A percentile compares a stretch with the other conserved stretches of the same genome.
These are phyloP conservation scores for Fusarium austroafricanum DNA, from an alignment of 2,329 filamentous ascomycete genomes.

Conservation along the genomic window DNA sequence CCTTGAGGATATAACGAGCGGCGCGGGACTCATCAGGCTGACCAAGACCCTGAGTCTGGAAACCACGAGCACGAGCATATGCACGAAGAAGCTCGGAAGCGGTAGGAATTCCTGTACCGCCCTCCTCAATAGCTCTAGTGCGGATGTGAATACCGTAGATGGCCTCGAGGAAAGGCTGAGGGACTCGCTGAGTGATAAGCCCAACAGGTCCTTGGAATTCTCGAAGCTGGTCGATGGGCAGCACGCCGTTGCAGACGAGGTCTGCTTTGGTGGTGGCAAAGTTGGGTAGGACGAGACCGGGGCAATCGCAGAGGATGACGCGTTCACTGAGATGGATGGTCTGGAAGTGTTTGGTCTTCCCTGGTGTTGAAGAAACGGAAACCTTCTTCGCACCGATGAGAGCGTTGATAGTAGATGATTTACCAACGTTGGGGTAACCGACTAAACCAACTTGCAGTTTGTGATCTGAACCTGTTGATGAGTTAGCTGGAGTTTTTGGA, in stretches of 20 bases:
- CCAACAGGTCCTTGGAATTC: slow-evolving; percentile 90
- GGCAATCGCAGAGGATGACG: slow-evolving; percentile 96
- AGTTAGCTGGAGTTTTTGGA: slow-evolving; percentile 17
- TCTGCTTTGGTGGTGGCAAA: slow-evolving; percentile 97
- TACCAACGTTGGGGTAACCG: slow-evolving; percentile 98
- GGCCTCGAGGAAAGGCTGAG: slow-evolving; percentile 88
- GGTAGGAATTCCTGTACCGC: slow-evolving; percentile 87
- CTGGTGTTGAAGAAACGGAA: slow-evolving; percentile 94
- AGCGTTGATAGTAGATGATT: slow-evolving; percentile 99
- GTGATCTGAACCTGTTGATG: slow-evolving; percentile 56
- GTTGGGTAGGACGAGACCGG: slow-evolving; percentile 97
- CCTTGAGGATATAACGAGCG: slow-evolving; percentile 89
- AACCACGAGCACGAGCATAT: slow-evolving; percentile 90
- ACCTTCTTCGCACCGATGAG: slow-evolving; percentile 99
- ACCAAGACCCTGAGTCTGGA: slow-evolving; percentile 87
- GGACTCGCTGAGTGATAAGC: slow-evolving; percentile 86
- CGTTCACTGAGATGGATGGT: slow-evolving; percentile 93
- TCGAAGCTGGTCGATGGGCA: slow-evolving; percentile 95
- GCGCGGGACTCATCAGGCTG: slow-evolving; percentile 95
- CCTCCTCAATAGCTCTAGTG: slow-evolving; percentile 86
- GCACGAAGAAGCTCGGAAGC: slow-evolving; percentile 86
- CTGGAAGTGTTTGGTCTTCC: slow-evolving; percentile 99
- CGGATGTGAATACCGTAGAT: slow-evolving; percentile 93
- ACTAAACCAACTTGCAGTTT: slow-evolving; percentile 94
- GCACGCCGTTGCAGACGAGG: slow-evolving; percentile 91